Percentiles rank a stretch among this genome's conserved stretches.
Evolutionary conservation across 2,329 filamentous ascomycete genomes (phyloP).

Genomic region (Penicillium freii): DNA sequence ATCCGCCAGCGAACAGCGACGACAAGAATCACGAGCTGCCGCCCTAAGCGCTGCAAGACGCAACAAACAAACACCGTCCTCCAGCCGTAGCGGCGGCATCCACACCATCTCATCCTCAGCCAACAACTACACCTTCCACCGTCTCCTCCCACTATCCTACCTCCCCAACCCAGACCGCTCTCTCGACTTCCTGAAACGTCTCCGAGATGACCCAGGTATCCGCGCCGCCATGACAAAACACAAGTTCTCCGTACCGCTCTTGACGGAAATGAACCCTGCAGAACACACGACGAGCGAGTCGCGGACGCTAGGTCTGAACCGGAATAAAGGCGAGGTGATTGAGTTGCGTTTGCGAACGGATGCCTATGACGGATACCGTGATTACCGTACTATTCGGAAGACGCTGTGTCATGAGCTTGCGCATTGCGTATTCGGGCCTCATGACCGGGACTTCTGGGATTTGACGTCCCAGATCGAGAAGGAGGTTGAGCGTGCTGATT

Average conservation of each 20-base stretch:
- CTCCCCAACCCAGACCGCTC: conserved; percentile 74
- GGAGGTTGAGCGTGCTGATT: conserved; percentile 79
- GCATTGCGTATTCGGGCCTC: conserved; percentile 82
- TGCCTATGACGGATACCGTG: conserved; percentile 86
- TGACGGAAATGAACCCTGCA: conserved; percentile 94
- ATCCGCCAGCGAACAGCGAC: conserved; percentile 28
- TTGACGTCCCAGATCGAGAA: conserved; percentile 81
- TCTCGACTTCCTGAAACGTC: conserved; percentile 67
- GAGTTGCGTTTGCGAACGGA: conserved; percentile 90
- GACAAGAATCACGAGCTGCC: conserved; percentile 31
- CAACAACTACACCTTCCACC: conserved; percentile 83
- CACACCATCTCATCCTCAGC: conserved; percentile 30
- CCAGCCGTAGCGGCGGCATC: conserved; percentile 21
- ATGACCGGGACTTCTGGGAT: conserved; percentile 87
- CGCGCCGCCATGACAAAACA: conserved; percentile 78
- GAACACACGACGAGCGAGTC: conserved; percentile 80
- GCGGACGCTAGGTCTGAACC: conserved; percentile 79
- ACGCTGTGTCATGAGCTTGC: conserved; percentile 94
- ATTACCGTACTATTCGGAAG: conserved; percentile 86
- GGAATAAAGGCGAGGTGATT: conserved; percentile 84
- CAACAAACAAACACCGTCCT: conserved; percentile 10
- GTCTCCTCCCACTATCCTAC: conserved; percentile 70
- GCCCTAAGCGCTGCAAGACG: conserved; percentile 24
- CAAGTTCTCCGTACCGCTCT: conserved; percentile 75
- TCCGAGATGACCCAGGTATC: conserved; percentile 83